Evolutionary conservation across 148 eudicot genomes (phyloP).

Genomic region (Nepenthes mirabilis): DNA sequence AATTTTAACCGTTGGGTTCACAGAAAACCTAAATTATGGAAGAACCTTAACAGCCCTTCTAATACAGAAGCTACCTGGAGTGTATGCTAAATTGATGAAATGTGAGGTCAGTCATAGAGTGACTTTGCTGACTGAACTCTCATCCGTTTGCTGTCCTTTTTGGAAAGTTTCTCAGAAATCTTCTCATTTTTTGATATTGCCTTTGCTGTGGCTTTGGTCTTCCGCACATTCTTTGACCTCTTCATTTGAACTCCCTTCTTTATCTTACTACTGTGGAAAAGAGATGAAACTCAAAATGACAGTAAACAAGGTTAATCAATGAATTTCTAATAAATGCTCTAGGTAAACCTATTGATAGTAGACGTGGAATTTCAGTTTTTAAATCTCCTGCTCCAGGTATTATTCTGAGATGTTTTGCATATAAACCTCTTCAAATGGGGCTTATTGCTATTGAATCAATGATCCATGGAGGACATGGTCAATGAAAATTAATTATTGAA

Average conservation of each 20-base stretch:
- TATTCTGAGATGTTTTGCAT: no score
- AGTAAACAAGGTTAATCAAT: no score
- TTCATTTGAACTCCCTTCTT: slow-evolving; percentile 79
- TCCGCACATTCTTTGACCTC: slow-evolving; percentile 71
- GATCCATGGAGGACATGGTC: background rate
- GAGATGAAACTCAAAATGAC: no score
- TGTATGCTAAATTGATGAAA: no score
- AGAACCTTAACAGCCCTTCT: no score
- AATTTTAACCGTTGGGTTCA: no score
- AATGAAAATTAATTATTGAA: background rate
- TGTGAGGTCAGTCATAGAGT: slow-evolving; percentile 45
- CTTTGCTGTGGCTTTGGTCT: slow-evolving; percentile 76
- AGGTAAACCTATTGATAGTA: no score
- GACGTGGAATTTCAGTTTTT: no score
- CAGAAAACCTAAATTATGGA: no score
- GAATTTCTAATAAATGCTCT: no score
- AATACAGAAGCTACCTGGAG: no score
- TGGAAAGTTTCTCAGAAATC: slow-evolving; percentile 28
- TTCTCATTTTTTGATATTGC: slow-evolving; percentile 65
- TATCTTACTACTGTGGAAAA: slow-evolving; percentile 29
- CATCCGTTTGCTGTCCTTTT: slow-evolving; percentile 54
- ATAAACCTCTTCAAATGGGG: background rate
- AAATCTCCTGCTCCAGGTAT: no score
- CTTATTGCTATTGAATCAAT: background rate
- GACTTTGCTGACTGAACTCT: slow-evolving; percentile 64